These are phyloP conservation scores for Purpureocillium lavendulum DNA, from an alignment of 2,329 filamentous ascomycete genomes.

Conservation along the genomic window DNA sequence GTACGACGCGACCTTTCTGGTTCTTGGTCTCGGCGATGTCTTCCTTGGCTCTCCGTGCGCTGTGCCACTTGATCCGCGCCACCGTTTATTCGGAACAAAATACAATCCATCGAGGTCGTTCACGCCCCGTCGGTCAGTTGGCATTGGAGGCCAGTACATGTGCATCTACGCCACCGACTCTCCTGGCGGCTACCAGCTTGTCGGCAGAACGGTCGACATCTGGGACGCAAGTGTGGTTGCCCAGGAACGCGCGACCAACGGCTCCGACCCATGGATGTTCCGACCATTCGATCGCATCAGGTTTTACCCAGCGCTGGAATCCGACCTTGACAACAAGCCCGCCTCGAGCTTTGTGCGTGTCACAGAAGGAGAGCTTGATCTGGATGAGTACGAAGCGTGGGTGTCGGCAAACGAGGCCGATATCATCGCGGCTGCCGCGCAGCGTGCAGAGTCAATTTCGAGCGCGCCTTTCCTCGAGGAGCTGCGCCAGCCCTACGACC, in stretches of 20 bases:
- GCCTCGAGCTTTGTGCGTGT: conserved; percentile 15
- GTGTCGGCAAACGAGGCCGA: conserved; percentile 17
- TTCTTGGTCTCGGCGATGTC: conserved; percentile 29
- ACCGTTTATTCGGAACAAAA: conserved; percentile 26
- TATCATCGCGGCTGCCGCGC: conserved; percentile 12
- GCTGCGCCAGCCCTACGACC: conserved; percentile 15
- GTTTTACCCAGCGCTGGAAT: conserved; percentile 20
- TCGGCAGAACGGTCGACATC: conserved; percentile 24
- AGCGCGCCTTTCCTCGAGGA: conserved; percentile 20
- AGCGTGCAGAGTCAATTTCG: conserved; percentile 16
- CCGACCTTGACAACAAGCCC: conserved; percentile 15
- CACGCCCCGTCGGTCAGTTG: conserved; percentile 25
- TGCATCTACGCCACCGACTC: conserved; percentile 29
- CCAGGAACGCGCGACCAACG: not conserved
- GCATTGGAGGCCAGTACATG: conserved; percentile 27
- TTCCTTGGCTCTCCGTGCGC: conserved; percentile 28
- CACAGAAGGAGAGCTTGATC: conserved; percentile 17
- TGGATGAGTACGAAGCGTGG: conserved; percentile 22
- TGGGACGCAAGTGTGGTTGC: conserved; percentile 16
- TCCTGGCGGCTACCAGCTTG: conserved; percentile 28
- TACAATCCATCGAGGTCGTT: conserved; percentile 28
- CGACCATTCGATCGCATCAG: conserved; percentile 23
- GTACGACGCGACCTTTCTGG: conserved; percentile 23
- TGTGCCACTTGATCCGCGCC: conserved; percentile 24
- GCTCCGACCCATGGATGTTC: conserved; percentile 18